Evolutionary conservation across 1,139 yeast genomes (phyloP).

Genomic region (Geotrichum australiense): DNA sequence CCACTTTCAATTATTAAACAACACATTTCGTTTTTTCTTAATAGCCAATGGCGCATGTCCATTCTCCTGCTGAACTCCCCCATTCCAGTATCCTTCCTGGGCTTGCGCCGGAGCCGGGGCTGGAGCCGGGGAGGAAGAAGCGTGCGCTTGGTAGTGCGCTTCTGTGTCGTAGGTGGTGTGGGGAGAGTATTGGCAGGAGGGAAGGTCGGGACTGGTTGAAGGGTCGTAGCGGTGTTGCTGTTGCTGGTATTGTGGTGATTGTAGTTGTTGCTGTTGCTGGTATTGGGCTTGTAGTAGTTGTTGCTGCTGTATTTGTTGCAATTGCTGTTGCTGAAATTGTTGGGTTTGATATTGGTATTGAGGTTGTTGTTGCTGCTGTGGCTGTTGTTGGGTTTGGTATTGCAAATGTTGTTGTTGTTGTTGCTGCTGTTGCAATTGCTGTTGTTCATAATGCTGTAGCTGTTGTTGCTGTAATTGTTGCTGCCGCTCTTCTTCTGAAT

Average conservation of each 20-base stretch:
- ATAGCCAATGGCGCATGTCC: constrained; percentile 1
- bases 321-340: no score
- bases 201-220: no score
- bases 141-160: no score
- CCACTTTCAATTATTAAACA: constrained; percentile 2
- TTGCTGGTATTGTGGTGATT: no score
- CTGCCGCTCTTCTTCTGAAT: no score
- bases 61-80: no score
- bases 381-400: not conserved
- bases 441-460: not conserved
- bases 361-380: not conserved
- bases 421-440: not conserved
- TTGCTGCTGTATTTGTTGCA: no score
- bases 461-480: constrained; percentile 1
- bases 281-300: no score
- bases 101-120: not conserved
- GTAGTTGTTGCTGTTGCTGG: no score
- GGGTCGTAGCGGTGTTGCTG: no score
- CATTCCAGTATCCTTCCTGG: not conserved
- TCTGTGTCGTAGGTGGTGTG: no score
- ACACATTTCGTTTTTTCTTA: not conserved
- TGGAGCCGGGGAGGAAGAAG: not conserved
- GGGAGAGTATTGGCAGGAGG: no score
- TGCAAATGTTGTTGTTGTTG: not conserved
- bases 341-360: not conserved